phyloP scores from a whole-genome alignment of 1,139 yeast genomes.

The Sugiyamaella grinbergsii region DNA sequence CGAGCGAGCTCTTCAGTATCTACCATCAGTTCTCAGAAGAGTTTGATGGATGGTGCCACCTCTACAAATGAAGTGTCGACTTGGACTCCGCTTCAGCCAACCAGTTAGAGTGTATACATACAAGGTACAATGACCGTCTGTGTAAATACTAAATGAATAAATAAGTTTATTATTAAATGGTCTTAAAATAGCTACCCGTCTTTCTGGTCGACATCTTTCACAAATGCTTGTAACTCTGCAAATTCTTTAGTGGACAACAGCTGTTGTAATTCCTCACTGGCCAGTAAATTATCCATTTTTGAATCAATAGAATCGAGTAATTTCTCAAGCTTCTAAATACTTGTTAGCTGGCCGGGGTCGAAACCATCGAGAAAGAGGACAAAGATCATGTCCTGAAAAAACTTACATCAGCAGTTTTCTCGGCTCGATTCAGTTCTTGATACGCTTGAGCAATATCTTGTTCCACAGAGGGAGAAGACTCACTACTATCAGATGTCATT shows the following conservation, averaged over 20 bases:
- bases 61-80: slow-evolving; percentile 16
- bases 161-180: background rate
- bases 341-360: background rate
- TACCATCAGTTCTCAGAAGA: slow-evolving; percentile 18
- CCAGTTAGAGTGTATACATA: background rate
- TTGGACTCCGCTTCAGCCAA: slow-evolving; percentile 33
- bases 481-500: slow-evolving; percentile 32
- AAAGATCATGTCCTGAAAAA: background rate
- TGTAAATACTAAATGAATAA: slow-evolving; percentile 3
- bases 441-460: slow-evolving; percentile 50
- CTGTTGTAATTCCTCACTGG: slow-evolving; percentile 33
- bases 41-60: slow-evolving; percentile 27
- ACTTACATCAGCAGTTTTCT: slow-evolving; percentile 53
- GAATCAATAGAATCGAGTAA: slow-evolving; percentile 59
- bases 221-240: slow-evolving; percentile 25
- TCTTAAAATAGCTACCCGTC: background rate
- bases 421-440: slow-evolving; percentile 58
- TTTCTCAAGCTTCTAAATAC: slow-evolving; percentile 49
- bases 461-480: slow-evolving; percentile 11
- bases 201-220: slow-evolving; percentile 19
- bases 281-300: slow-evolving; percentile 53
- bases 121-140: no score
- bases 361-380: background rate
- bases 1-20: slow-evolving; percentile 20
- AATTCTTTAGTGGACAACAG: slow-evolving; percentile 22